Evolutionary conservation across 1,284 basidiomycete genomes (phyloP), one percentile per base, ranked within the genome.

Genomic region (Cryptococcus floricola): DNA sequence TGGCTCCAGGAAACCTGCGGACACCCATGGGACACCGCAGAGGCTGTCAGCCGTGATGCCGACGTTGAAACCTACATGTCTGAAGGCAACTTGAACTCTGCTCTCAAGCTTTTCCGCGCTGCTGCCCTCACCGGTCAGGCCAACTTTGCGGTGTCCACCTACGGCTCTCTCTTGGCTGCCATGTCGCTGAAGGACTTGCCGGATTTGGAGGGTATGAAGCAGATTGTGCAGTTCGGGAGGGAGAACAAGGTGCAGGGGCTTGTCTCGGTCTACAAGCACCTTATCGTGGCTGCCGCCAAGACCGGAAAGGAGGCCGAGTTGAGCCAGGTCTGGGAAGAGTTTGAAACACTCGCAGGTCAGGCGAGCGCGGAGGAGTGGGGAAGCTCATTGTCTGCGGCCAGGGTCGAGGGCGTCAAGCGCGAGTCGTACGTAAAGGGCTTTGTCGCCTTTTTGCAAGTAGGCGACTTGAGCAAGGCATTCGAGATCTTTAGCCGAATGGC

Each of bases 401-500:
- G 45, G 45, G 13, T 46, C 13, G 49, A 57, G n/a, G 52, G 50
- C 4, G 18, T 50, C 4, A 37, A 45, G n/a, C 25, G 25, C 16
- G 70, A 74, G 0, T 79, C 79, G 3, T 73, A 71, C 52, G 42
- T 54, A 7, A 77, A 81, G 60, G 88, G 93, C 84, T 83, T 95
- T 53, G 79, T 83, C 45, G 83, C 85, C 0, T 86, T 89, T 75
- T 88, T 95, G 79, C 80, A 78, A 18, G 82, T 80, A 37, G 85
- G 84, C 5, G 79, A 85, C 56, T 79, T 85, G 0, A 82, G 83
- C 3, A 83, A 81, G 47, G 91, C 85, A 5, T 70, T 93, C 9
- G 81, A 74, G 18, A 73, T 94, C 3, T 78, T 95, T 47, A 86
- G 90, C 60, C 75, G 81, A 58, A 89, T 95, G 85, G 79, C 92